Conservation (phyloP, 768 basidiomycete species). For the Leccinellum albellum region DNA sequence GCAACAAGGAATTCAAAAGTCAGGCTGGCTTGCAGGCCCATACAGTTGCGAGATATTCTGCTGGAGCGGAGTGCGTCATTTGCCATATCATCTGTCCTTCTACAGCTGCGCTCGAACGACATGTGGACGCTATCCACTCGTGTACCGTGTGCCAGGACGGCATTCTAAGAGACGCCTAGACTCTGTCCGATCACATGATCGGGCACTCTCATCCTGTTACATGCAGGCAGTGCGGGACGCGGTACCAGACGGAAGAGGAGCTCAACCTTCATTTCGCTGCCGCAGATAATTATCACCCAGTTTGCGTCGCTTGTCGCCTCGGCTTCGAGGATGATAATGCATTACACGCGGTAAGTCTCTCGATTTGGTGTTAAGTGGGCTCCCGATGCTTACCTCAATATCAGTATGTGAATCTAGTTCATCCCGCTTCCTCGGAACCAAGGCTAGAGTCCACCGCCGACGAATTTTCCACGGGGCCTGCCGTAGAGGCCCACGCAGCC, state of each 20-base stretch:
- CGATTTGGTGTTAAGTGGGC: conserved; percentile 3
- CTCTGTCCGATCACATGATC: conserved; percentile 27
- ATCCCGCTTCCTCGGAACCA: conserved; percentile 13
- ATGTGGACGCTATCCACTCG: conserved; percentile 26
- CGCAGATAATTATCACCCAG: conserved; percentile 35
- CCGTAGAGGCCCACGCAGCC: conserved; percentile 1
- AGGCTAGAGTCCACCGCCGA: conserved; percentile 10
- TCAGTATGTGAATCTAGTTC: conserved; percentile 18
- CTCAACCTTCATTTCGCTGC: conserved; percentile 36
- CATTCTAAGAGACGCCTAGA: conserved; percentile 24
- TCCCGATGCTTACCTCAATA: conserved; percentile 7
- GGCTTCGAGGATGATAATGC: conserved; percentile 36
- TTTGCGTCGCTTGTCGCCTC: conserved; percentile 30
- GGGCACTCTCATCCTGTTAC: conserved; percentile 26
- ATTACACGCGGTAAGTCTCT: conserved; percentile 28
- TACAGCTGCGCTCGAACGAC: conserved; percentile 21
- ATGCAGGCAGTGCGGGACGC: conserved; percentile 31
- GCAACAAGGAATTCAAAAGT: conserved; percentile 21
- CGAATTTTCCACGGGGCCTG: conserved; percentile 9
- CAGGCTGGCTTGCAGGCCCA: conserved; percentile 24
- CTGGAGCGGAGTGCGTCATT: conserved; percentile 20
- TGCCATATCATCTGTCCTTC: conserved; percentile 24
- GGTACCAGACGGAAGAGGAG: conserved; percentile 35
- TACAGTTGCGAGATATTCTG: conserved; percentile 21
- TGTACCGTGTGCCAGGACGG: conserved; percentile 28